Evolutionary conservation across 345 rosid genomes (phyloP).

Genomic region (Populus davidiana): DNA sequence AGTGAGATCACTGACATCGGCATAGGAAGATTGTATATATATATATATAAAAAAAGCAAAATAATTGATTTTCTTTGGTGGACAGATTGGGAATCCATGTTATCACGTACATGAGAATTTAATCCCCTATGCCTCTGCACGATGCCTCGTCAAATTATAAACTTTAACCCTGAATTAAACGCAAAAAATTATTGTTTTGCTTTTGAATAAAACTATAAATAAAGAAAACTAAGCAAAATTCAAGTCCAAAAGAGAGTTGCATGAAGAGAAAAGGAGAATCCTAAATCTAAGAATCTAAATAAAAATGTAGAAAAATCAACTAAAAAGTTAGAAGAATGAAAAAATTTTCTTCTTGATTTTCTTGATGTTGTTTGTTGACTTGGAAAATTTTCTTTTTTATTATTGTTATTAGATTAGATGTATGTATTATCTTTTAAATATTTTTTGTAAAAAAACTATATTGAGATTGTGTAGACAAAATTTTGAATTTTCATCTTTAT

Average conservation of each 20-base stretch:
- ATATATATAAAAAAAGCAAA: too few species aligned
- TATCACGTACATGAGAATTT: too few species aligned
- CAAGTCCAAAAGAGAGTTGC: slow-evolving; percentile 7
- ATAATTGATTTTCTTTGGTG: too few species aligned
- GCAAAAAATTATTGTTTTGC: slow-evolving; percentile 12
- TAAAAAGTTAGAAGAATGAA: slow-evolving; percentile 24
- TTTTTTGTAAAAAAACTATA: too few species aligned
- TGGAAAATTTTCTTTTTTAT: neutral
- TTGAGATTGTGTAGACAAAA: too few species aligned
- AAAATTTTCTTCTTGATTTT: slow-evolving; percentile 27
- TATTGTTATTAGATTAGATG: neutral
- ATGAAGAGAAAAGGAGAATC: slow-evolving; percentile 10
- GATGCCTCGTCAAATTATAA: neutral
- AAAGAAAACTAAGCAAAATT: slow-evolving; percentile 19
- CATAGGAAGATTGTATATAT: too few species aligned
- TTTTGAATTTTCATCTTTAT: too few species aligned
- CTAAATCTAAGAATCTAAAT: neutral
- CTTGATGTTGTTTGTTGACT: slow-evolving; percentile 63
- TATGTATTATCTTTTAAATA: neutral
- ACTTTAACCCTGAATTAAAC: slow-evolving; percentile 4
- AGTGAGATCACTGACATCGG: too few species aligned
- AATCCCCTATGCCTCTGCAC: neutral
- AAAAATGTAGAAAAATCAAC: slow-evolving; percentile 10
- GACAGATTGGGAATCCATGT: too few species aligned
- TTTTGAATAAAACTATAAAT: slow-evolving; percentile 12